Conservation (phyloP, 2,329 filamentous ascomycete species). For the Scytalidium sp. region DNA sequence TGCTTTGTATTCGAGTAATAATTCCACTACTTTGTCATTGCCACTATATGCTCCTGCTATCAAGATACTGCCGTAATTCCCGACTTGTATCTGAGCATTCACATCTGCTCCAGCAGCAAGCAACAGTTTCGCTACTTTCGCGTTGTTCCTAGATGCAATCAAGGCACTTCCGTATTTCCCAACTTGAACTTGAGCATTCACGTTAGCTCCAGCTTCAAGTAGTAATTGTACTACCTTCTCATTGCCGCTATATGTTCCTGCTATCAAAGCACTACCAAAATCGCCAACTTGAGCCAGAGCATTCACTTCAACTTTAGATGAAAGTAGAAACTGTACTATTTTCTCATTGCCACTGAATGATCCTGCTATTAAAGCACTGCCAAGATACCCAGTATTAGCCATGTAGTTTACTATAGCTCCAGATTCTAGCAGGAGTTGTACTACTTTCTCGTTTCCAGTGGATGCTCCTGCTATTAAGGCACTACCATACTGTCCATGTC, state of each 20-base stretch:
- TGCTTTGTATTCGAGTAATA: constrained; percentile 7
- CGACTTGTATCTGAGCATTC: constrained; percentile 5
- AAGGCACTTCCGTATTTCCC: constrained; percentile 8
- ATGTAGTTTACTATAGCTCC: constrained; percentile 8
- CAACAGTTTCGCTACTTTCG: constrained; percentile 8
- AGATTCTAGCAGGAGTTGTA: constrained; percentile 7
- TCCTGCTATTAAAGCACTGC: not conserved
- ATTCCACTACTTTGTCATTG: constrained; percentile 6
- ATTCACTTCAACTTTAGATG: constrained; percentile 7
- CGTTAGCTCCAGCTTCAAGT: constrained; percentile 9
- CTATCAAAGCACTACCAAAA: too few relatives aligned
- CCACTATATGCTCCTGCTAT: constrained; percentile 1
- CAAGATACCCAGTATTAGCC: not conserved
- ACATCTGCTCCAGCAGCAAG: constrained; percentile 7
- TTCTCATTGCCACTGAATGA: constrained; percentile 3
- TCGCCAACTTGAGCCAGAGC: constrained; percentile 3
- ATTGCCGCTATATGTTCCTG: too few relatives aligned
- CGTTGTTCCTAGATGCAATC: not conserved
- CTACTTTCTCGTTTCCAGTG: constrained; percentile 6
- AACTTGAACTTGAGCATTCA: constrained; percentile 4
- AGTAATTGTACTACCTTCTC: not conserved
- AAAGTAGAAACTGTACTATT: constrained; percentile 7
- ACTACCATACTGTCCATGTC: not conserved
- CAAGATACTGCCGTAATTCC: constrained; percentile 5
- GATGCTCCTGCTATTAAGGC: constrained; percentile 6